phyloP scores from a whole-genome alignment of 2,329 filamentous ascomycete species.

The Sclerotinia minor region DNA sequence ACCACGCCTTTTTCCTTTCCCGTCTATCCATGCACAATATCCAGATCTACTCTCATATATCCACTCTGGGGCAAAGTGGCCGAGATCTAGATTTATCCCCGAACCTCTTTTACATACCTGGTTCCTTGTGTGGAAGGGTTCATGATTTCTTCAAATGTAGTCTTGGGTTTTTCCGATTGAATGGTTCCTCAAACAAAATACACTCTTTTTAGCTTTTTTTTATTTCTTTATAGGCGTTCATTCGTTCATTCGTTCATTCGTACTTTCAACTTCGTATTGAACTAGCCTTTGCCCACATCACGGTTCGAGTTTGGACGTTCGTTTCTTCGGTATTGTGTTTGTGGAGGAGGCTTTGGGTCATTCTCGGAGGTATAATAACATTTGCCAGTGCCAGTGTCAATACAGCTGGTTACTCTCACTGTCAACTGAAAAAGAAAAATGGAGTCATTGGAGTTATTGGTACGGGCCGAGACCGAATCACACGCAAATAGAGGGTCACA shows the following conservation, averaged over 20 bases:
- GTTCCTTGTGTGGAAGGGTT: slow-evolving; percentile 4
- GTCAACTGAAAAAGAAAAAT: slow-evolving; percentile 1
- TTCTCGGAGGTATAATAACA: neutral
- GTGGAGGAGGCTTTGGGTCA: slow-evolving; percentile 2
- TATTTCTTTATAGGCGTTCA: neutral
- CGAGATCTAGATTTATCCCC: slow-evolving; percentile 9
- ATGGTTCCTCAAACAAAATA: slow-evolving; percentile 7
- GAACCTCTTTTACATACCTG: slow-evolving; percentile 11
- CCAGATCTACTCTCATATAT: slow-evolving; percentile 6
- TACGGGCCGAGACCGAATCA: neutral
- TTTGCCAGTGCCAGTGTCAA: slow-evolving; percentile 2
- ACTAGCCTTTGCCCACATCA: neutral
- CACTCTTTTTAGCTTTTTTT: neutral
- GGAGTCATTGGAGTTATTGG: slow-evolving; percentile 5
- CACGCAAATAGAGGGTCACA: slow-evolving; percentile 31
- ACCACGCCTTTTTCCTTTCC: slow-evolving; percentile 14
- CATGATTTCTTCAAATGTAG: slow-evolving; percentile 12
- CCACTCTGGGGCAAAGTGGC: slow-evolving; percentile 12
- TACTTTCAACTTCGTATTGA: neutral
- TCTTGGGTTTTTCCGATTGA: neutral
- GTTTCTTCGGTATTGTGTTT: neutral
- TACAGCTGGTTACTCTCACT: neutral
- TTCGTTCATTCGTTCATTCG: neutral
- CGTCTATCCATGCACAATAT: slow-evolving; percentile 9
- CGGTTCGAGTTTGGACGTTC: slow-evolving; percentile 3